Percentiles rank a stretch among this genome's conserved stretches.
phyloP scores from a whole-genome alignment of 2,329 filamentous ascomycete species.

The Alternaria burnsii region DNA sequence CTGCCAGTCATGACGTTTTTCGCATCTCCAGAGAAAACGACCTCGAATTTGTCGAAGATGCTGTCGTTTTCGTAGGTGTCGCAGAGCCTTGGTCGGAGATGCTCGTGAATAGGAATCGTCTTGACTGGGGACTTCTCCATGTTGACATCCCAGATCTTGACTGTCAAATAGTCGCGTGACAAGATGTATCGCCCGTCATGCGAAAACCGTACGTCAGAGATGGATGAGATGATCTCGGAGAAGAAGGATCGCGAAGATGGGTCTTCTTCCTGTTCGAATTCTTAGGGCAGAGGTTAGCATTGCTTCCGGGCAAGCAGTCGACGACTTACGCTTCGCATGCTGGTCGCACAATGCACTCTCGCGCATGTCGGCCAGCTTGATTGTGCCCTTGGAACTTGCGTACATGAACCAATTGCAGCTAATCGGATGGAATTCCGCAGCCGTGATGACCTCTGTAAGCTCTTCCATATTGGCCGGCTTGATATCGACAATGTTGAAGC shows the following conservation, averaged over 20 bases:
- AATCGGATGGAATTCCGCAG: conserved; percentile 93
- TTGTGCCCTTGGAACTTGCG: conserved; percentile 97
- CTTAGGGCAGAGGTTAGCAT: conserved; percentile 58
- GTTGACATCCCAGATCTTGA: conserved; percentile 99
- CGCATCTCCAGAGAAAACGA: conserved; percentile 96
- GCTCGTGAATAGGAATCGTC: conserved; percentile 98
- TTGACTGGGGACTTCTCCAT: conserved; percentile 98
- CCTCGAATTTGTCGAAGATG: conserved; percentile 99
- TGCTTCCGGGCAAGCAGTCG: background rate
- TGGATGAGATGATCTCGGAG: conserved; percentile 99
- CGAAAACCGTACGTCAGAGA: conserved; percentile 97
- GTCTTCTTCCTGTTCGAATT: conserved; percentile 99
- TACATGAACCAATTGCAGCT: conserved; percentile 99
- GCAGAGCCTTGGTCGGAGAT: conserved; percentile 90
- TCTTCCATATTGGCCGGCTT: conserved; percentile 99
- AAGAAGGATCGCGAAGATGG: conserved; percentile 98
- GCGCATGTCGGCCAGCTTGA: conserved; percentile 98
- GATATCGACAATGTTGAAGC: conserved; percentile 99
- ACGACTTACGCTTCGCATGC: conserved; percentile 86
- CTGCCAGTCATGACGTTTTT: conserved; percentile 99
- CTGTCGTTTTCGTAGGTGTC: conserved; percentile 99
- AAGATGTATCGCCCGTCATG: conserved; percentile 96
- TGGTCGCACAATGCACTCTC: conserved; percentile 95
- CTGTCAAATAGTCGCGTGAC: conserved; percentile 95
- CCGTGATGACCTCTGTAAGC: conserved; percentile 97